Evolutionary conservation across 352 stramenopile genomes (phyloP).

Genomic region (Phytophthora chlamydospora): DNA sequence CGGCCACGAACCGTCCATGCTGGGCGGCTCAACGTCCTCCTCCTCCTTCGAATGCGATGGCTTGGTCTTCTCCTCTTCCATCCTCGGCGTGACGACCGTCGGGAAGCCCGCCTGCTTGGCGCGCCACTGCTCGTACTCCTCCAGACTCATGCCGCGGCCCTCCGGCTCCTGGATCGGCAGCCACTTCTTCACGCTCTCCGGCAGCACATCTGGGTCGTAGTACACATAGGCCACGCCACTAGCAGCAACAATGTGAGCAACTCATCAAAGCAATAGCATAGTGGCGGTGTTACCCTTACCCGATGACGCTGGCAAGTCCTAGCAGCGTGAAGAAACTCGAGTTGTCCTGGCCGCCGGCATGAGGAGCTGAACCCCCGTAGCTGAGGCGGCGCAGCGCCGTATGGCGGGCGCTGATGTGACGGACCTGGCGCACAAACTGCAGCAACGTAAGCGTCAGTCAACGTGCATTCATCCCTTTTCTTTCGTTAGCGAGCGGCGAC

Average conservation of each 20-base stretch:
- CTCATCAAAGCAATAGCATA: background rate
- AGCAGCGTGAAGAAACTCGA: slow-evolving; percentile 85
- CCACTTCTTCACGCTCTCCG: slow-evolving; percentile 72
- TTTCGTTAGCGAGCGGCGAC: background rate
- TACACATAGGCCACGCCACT: slow-evolving; percentile 85
- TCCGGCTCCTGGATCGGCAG: slow-evolving; percentile 83
- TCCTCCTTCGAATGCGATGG: slow-evolving; percentile 40
- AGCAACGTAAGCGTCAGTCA: background rate
- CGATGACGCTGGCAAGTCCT: slow-evolving; percentile 61
- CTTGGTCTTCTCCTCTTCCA: slow-evolving; percentile 43
- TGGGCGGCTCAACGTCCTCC: slow-evolving; percentile 42
- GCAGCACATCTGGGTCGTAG: slow-evolving; percentile 85
- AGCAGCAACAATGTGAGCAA: slow-evolving; percentile 8
- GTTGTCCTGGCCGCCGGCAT: slow-evolving; percentile 71
- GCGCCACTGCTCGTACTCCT: slow-evolving; percentile 89
- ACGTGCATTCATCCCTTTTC: background rate
- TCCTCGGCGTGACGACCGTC: slow-evolving; percentile 33
- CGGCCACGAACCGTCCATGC: slow-evolving; percentile 32
- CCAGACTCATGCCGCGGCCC: slow-evolving; percentile 85
- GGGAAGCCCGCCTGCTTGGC: slow-evolving; percentile 69
- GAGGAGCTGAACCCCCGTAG: slow-evolving; percentile 63
- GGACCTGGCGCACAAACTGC: slow-evolving; percentile 39
- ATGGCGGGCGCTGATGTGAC: slow-evolving; percentile 43
- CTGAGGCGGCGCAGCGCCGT: slow-evolving; percentile 59
- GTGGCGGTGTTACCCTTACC: slow-evolving; percentile 35